Evolutionary conservation across 1,284 basidiomycete genomes (phyloP).

Genomic region (Ustilago curta): DNA sequence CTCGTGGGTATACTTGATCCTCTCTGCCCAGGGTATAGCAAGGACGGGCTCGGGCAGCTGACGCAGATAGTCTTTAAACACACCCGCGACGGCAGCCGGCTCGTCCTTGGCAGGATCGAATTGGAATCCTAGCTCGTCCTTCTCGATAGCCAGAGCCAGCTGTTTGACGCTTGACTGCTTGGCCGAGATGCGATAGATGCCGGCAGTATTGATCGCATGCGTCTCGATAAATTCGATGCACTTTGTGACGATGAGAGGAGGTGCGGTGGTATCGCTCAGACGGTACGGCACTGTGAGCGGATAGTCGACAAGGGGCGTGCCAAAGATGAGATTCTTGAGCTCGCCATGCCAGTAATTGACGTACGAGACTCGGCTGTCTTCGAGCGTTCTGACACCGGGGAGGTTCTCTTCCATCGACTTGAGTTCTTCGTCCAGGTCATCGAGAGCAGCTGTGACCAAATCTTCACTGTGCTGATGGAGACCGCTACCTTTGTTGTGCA

Average conservation of each 20-base stretch:
- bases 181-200: constrained; percentile 77
- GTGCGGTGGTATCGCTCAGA: constrained; percentile 50
- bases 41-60: constrained; percentile 95
- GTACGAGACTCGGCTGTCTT: constrained; percentile 77
- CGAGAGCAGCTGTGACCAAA: constrained; percentile 79
- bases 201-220: constrained; percentile 72
- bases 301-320: constrained; percentile 90
- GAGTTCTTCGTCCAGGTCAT: constrained; percentile 75
- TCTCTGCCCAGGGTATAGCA: constrained; percentile 82
- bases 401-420: constrained; percentile 74
- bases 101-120: constrained; percentile 84
- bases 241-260: constrained; percentile 84
- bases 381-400: constrained; percentile 70
- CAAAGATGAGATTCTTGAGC: constrained; percentile 84
- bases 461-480: constrained; percentile 71
- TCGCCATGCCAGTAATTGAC: constrained; percentile 83
- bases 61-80: constrained; percentile 91
- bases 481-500: constrained; percentile 47
- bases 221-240: constrained; percentile 87
- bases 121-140: constrained; percentile 84
- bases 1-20: constrained; percentile 72
- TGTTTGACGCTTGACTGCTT: constrained; percentile 85
- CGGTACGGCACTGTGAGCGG: constrained; percentile 74
- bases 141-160: constrained; percentile 89
- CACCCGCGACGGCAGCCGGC: constrained; percentile 85